phyloP scores from a whole-genome alignment of 2,329 filamentous ascomycete genomes.

The Graphilbum fragrans region DNA sequence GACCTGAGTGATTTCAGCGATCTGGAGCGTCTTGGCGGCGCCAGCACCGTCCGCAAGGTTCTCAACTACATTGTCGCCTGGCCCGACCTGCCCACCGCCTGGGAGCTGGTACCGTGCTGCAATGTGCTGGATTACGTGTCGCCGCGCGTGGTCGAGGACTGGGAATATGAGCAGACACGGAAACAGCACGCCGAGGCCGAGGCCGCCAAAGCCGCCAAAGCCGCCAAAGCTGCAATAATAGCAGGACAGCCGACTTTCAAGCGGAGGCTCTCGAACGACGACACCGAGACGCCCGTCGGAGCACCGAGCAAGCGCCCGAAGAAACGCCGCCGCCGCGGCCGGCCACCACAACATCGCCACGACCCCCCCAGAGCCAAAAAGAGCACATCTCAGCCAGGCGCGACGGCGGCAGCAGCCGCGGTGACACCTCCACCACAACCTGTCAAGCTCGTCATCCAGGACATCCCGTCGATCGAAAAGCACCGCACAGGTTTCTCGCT shows the following conservation, averaged over 20 bases:
- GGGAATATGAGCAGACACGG: constrained; percentile 34
- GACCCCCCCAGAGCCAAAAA: too few species aligned
- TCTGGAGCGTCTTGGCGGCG: too few species aligned
- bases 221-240: not conserved
- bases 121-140: constrained; percentile 47
- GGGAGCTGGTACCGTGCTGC: constrained; percentile 31
- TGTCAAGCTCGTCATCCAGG: not conserved
- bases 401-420: not conserved
- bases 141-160: constrained; percentile 41
- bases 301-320: too few species aligned
- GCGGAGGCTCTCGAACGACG: too few species aligned
- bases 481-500: constrained; percentile 6
- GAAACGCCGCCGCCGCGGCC: too few species aligned
- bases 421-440: not conserved
- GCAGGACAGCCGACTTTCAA: not conserved
- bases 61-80: constrained; percentile 44
- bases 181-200: constrained; percentile 10
- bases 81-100: constrained; percentile 34
- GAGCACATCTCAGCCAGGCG: too few species aligned
- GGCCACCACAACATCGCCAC: too few species aligned
- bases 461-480: constrained; percentile 1
- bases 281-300: too few species aligned
- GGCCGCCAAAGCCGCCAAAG: not conserved
- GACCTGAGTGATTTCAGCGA: too few species aligned
- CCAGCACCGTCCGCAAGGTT: constrained; percentile 23